Evolutionary conservation across 495 filamentous ascomycete genomes (phyloP), one percentile per base, ranked within the genome.

Genomic region (Trichoderma reesei): DNA sequence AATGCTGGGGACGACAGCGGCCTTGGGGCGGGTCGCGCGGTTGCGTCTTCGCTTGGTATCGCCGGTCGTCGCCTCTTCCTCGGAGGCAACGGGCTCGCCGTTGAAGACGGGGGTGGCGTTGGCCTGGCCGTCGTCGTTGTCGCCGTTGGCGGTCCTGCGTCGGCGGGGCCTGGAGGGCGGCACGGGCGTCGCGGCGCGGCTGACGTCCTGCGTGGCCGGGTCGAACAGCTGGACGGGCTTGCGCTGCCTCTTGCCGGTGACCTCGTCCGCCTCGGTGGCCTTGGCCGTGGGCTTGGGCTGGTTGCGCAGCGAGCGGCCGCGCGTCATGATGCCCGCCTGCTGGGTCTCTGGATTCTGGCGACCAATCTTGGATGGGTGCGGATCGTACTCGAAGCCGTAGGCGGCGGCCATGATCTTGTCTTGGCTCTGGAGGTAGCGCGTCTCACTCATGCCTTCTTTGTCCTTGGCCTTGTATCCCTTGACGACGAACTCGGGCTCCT

Each of bases 341-440:
- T 82, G 79, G 39, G 75, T 76, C 14, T 76, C 69, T 0, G 78
- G 78, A 46, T 82, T 74, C 48, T 82, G 79, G 3, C 66, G 67
- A 26, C 78, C 78, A 16, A 80, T 67, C 56, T 68, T 74, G 37
- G 71, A 68, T 1, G 72, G 67, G 20, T 74, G 71, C 2, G 69
- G 68, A 46, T 80, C 75, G 64, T 79, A 75, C 59, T 80, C 78
- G 68, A 82, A 82, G 5, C 73, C 74, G 63, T 79, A 79, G 16
- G 68, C 71, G 44, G 72, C 69, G 3, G 78, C 78, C 75, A 76
- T 73, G 48, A 80, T 71, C 56, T 68, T 72, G 63, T 82, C 79
- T 61, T 80, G 72, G 11, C 75, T 71, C 42, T 69, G 66, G 61
- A 71, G 68, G 60, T 75, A 77, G 39, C 73, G 71, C 7, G 71